These are phyloP conservation scores for Solanum clarkiae DNA, from an alignment of 257 asterid species.

Conservation along the genomic window DNA sequence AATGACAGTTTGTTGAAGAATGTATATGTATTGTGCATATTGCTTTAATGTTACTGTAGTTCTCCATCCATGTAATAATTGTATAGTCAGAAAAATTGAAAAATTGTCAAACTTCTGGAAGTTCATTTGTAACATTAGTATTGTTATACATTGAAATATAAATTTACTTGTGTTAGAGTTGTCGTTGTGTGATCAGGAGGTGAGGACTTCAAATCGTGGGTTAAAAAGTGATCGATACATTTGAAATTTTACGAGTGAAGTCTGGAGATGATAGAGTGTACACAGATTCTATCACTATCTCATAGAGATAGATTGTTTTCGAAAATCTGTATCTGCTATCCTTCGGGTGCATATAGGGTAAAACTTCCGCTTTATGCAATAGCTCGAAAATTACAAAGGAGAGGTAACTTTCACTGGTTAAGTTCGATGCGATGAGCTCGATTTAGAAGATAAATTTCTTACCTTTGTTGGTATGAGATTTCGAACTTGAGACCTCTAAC, in stretches of 20 bases:
- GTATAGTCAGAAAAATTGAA: neutral
- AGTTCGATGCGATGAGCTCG: no score
- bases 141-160: neutral
- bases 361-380: no score
- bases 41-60: neutral
- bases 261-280: no score
- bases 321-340: no score
- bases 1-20: neutral
- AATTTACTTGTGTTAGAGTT: neutral
- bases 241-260: neutral
- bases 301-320: no score
- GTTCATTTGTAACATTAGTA: neutral
- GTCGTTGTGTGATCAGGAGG: accelerated
- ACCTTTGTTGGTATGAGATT: no score
- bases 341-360: no score
- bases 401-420: no score
- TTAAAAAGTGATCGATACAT: neutral
- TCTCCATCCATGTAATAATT: neutral
- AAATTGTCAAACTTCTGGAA: neutral
- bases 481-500: no score
- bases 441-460: no score
- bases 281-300: no score
- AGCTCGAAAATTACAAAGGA: no score
- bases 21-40: neutral
- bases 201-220: neutral